Percentiles rank a stretch among this genome's conserved stretches.
Conservation (phyloP, 768 basidiomycete species). For the Sporobolomyces roseus region DNA sequence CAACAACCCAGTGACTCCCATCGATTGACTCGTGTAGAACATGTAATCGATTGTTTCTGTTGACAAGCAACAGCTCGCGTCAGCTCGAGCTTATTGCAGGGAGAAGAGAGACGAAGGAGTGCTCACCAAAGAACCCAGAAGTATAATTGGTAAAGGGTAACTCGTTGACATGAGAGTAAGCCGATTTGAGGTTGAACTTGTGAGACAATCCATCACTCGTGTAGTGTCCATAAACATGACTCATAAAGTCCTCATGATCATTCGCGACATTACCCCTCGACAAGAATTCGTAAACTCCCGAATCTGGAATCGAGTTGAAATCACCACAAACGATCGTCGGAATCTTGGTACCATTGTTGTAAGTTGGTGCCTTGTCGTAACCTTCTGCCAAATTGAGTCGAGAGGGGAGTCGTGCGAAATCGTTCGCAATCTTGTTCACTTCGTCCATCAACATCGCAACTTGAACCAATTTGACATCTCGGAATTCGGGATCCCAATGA, state of each 20-base stretch:
- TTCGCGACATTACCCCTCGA: constrained; percentile 60
- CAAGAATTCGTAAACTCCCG: constrained; percentile 88
- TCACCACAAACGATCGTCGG: constrained; percentile 90
- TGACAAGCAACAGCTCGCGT: background rate
- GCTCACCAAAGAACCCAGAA: constrained; percentile 60
- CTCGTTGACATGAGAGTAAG: constrained; percentile 62
- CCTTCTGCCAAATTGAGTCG: constrained; percentile 48
- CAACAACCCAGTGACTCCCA: constrained; percentile 76
- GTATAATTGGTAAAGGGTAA: constrained; percentile 82
- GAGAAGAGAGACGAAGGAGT: background rate
- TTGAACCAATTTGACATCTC: constrained; percentile 97
- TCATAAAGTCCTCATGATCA: constrained; percentile 87
- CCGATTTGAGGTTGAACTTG: constrained; percentile 73
- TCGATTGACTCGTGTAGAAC: constrained; percentile 73
- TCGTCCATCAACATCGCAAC: constrained; percentile 88
- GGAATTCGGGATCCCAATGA: constrained; percentile 83
- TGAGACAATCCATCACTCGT: constrained; percentile 85
- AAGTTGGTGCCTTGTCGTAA: constrained; percentile 57
- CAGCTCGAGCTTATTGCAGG: background rate
- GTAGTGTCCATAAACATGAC: constrained; percentile 83
- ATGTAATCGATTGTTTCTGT: constrained; percentile 82
- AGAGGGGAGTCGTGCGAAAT: constrained; percentile 78
- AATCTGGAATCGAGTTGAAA: constrained; percentile 81
- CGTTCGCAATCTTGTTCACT: constrained; percentile 77
- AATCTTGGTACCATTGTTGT: constrained; percentile 80